Percentiles rank a stretch among this genome's conserved stretches.
These are phyloP conservation scores for Calycina herbarum DNA, from an alignment of 2,329 filamentous ascomycete species.

Conservation along the genomic window DNA sequence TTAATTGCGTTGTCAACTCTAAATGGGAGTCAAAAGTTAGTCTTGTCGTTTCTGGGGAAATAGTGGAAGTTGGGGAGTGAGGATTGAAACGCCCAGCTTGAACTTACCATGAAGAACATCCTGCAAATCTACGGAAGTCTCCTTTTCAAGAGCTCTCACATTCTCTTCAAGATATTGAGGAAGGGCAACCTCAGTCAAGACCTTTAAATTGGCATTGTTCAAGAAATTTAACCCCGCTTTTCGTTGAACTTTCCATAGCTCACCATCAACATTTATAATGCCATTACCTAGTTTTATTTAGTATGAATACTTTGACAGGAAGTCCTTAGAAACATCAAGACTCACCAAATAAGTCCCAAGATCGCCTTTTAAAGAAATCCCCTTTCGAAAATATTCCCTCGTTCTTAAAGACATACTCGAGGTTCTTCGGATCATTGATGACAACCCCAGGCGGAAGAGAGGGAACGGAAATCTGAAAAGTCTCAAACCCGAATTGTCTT, in stretches of 20 bases:
- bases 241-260: slow-evolving; percentile 62
- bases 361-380: slow-evolving; percentile 58
- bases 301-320: background rate
- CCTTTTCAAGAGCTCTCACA: slow-evolving; percentile 34
- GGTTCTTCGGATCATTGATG: slow-evolving; percentile 60
- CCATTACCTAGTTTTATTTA: slow-evolving; percentile 49
- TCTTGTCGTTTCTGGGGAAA: background rate
- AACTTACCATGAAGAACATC: slow-evolving; percentile 51
- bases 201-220: slow-evolving; percentile 55
- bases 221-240: slow-evolving; percentile 62
- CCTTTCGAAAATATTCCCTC: slow-evolving; percentile 63
- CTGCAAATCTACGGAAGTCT: slow-evolving; percentile 53
- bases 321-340: background rate
- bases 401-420: slow-evolving; percentile 63
- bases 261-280: slow-evolving; percentile 67
- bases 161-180: slow-evolving; percentile 52
- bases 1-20: slow-evolving; percentile 62
- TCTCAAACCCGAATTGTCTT: slow-evolving; percentile 56
- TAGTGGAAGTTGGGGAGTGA: background rate
- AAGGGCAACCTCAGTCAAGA: slow-evolving; percentile 57
- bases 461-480: slow-evolving; percentile 62
- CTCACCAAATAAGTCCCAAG: slow-evolving; percentile 61
- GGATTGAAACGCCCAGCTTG: too few species aligned
- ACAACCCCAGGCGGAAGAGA: slow-evolving; percentile 63
- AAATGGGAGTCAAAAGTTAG: background rate